A percentile compares a stretch with the other conserved stretches of the same genome.
phyloP scores from a whole-genome alignment of 2,329 filamentous ascomycete species.

The Westerdykella aurantiaca region DNA sequence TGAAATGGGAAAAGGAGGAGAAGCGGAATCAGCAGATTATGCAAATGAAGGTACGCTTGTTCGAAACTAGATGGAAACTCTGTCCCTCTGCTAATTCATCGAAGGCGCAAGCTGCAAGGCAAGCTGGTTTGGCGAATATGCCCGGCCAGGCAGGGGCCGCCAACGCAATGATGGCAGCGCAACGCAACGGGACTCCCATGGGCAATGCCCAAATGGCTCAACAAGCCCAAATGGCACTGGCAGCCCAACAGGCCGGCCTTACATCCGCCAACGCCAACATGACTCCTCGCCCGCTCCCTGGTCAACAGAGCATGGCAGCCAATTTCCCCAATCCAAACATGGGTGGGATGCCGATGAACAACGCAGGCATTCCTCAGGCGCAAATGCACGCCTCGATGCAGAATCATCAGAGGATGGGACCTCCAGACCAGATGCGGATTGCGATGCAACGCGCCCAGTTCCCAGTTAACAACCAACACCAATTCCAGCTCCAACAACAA shows the following conservation, averaged over 20 bases:
- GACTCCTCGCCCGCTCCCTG: slow-evolving; percentile 29
- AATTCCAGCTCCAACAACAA: slow-evolving; percentile 35
- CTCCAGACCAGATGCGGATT: slow-evolving; percentile 36
- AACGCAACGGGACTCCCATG: slow-evolving; percentile 39
- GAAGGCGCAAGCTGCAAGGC: slow-evolving; percentile 19
- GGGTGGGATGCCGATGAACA: slow-evolving; percentile 49
- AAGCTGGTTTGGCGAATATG: slow-evolving; percentile 35
- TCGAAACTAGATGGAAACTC: slow-evolving; percentile 28
- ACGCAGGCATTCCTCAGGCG: slow-evolving; percentile 60
- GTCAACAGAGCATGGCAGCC: slow-evolving; percentile 43
- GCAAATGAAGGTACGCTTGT: slow-evolving; percentile 42
- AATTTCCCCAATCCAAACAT: slow-evolving; percentile 46
- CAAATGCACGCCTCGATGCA: slow-evolving; percentile 56
- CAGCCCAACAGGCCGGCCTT: slow-evolving; percentile 11
- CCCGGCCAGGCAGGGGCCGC: slow-evolving; percentile 36
- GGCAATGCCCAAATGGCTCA: slow-evolving; percentile 25
- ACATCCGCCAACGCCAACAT: slow-evolving; percentile 23
- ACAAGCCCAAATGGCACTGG: slow-evolving; percentile 22
- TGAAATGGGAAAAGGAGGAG: slow-evolving; percentile 83
- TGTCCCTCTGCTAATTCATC: no score
- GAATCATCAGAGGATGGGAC: slow-evolving; percentile 53
- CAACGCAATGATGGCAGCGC: slow-evolving; percentile 23
- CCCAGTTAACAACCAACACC: slow-evolving; percentile 27
- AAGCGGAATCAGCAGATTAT: slow-evolving; percentile 51
- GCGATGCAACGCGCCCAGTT: slow-evolving; percentile 35